phyloP scores from a whole-genome alignment of 768 basidiomycete species.

The Boletus rufocinnamomeus region DNA sequence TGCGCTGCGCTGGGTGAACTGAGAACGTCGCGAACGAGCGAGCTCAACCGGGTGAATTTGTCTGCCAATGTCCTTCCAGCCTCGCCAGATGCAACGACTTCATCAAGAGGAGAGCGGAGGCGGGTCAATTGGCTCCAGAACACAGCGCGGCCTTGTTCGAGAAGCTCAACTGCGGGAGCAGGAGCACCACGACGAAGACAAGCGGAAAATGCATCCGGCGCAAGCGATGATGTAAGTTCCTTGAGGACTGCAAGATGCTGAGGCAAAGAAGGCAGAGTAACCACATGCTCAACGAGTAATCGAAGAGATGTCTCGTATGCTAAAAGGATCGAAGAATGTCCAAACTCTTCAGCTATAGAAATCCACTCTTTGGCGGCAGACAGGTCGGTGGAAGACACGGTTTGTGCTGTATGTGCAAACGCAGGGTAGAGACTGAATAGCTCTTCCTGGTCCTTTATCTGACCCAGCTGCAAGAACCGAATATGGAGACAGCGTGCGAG shows the following conservation, averaged over 20 bases:
- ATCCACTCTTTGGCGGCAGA: not conserved
- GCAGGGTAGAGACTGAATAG: not conserved
- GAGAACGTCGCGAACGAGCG: not conserved
- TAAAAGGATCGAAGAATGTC: conserved; percentile 2
- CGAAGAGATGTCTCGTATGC: conserved; percentile 7
- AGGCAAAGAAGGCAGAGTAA: not conserved
- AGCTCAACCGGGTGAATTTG: not conserved
- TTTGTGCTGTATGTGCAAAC: not conserved
- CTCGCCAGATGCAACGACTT: not conserved
- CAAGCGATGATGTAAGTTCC: conserved; percentile 1
- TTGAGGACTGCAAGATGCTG: not conserved
- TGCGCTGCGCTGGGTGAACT: not conserved
- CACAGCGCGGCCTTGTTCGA: conserved; percentile 1
- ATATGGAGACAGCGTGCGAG: not conserved
- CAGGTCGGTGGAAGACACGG: not conserved
- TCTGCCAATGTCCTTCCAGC: not conserved
- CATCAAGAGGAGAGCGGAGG: not conserved
- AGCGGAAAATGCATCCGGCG: conserved; percentile 12
- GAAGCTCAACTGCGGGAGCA: conserved; percentile 30
- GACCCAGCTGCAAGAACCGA: not conserved
- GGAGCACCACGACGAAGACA: conserved; percentile 12
- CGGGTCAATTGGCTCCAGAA: not conserved
- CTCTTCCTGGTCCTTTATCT: not conserved
- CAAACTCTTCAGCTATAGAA: not conserved
- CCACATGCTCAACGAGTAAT: conserved; percentile 1